Evolutionary conservation across 345 rosid genomes (phyloP), one percentile per base, ranked within the genome.

Genomic region (Viola odorata): DNA sequence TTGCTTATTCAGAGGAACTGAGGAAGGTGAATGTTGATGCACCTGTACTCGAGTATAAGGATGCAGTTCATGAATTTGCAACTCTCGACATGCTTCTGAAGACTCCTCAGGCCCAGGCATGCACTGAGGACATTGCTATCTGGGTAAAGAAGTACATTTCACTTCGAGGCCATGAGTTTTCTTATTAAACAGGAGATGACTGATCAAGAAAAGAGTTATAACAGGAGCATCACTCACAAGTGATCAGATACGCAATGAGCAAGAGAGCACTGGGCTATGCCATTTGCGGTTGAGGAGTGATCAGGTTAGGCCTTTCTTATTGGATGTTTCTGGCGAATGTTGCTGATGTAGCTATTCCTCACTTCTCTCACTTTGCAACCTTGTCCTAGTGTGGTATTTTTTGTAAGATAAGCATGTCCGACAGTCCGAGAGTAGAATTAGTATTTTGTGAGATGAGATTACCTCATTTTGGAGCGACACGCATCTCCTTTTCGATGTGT

Each of bases 111-210:
- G 96, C 98, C 16, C 89, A 81, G 68, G 94, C 91, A 12, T 92
- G 98, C 64, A 84, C 96, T 0, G 96, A 92, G 81, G 98, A 89
- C 68, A 84, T 87, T 44, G 80, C 89, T 23, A 89, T 92, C 47
- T 89, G 96, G 98, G 91, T 83, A 38, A 92, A 92, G 84, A 92
- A 92, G 59, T 80, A 87, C 63, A 92, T 89, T 61, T 89, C 94
- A 56, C 39, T 85, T 9, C 80, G 96, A 57, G 94, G 96, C 37
- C 96, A 89, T 6, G 96, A 92, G 60, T 92, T 92, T 72, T 92
- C 98, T 2, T 92, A 92, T 76, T 89, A 77, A 63, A 36, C 50
- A n/a, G 12, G 36, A 12, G n/a, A 41, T 50, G 36, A 17, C 55
- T 40, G 3, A 37, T 16, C 41, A 17, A 57, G 17, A 9, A 65